phyloP scores from a whole-genome alignment of 2,329 filamentous ascomycete species.

The Aspergillus pseudonomiae region DNA sequence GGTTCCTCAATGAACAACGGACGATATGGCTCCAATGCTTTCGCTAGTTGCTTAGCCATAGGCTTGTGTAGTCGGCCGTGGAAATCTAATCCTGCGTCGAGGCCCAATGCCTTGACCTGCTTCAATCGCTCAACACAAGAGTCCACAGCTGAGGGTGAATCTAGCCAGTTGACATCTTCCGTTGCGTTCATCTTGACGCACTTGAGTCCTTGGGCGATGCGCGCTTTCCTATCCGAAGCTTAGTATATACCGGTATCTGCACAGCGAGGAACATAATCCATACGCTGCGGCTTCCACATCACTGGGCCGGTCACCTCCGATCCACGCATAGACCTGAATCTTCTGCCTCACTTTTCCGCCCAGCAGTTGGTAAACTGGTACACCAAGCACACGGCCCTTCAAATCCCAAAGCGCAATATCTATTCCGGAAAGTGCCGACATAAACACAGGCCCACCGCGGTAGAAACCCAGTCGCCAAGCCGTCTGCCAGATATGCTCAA shows the following conservation, averaged over 20 bases:
- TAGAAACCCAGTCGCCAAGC: conserved; percentile 75
- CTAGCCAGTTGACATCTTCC: conserved; percentile 75
- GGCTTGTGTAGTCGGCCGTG: conserved; percentile 76
- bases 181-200: conserved; percentile 78
- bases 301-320: conserved; percentile 71
- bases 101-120: conserved; percentile 67
- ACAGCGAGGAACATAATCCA: not conserved
- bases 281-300: conserved; percentile 63
- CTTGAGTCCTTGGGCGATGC: conserved; percentile 44
- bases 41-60: conserved; percentile 78
- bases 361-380: conserved; percentile 73
- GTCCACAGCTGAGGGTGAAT: conserved; percentile 67
- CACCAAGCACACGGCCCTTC: conserved; percentile 65
- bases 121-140: conserved; percentile 68
- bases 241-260: not conserved
- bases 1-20: conserved; percentile 78
- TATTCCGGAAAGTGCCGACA: conserved; percentile 76
- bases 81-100: conserved; percentile 77
- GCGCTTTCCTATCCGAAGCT: conserved; percentile 41
- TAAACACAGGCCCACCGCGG: conserved; percentile 76
- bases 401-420: conserved; percentile 82
- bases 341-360: conserved; percentile 73
- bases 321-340: conserved; percentile 76
- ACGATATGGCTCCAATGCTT: conserved; percentile 65
- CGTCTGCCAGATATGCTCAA: conserved; percentile 79